Base-by-base conservation (phyloP, 495 filamentous ascomycete genomes). In the Podospora conica region DNA sequence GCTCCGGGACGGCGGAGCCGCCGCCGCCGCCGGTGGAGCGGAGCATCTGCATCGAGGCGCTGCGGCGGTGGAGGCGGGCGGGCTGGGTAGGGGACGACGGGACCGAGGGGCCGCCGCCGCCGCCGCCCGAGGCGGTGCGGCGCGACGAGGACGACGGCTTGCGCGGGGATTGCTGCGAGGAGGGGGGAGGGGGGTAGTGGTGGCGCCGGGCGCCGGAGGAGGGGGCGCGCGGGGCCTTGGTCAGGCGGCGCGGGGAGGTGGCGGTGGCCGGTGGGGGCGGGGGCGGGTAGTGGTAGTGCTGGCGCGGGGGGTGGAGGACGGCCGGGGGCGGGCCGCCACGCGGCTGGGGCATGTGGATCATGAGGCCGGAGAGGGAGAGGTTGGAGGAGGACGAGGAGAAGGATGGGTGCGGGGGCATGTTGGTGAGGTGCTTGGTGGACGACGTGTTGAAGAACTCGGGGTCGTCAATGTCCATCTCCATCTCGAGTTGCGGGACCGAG, bases 171-270 rank as follows among this genome's bases (percentile, higher is more conserved):
- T 63, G 18, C 33, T 21, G 21, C 22, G 23, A 58, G 33, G 9
- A 21, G 54, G 21, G 27, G 8, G 15, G 22, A 65, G 60, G 15
- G 63, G 62, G 64, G 57, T 68, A 64, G 60, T 70, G 65, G 63
- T 74, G 76, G 54, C 79, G 77, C 1, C 79, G 67, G 1, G 79
- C 78, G 1, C 79, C 79, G 1, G 80, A 78, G 3, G 77, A 79
- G 18, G 79, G 80, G 11, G 80, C 80, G 21, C 76, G 74, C 3
- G 80, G 80, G 18, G 40, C 40, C 18, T 48, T 75, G 75, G 55
- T 74, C 40, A 48, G 74, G 0, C 78, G 72, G 22, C 75, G 73
- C 8, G 68, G 58, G 18, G 59, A 57, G 58, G 48, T 67, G 64
- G 18, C 69, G 59, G 65, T n/a, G 58, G 54, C 9, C 68, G 68